phyloP scores from a whole-genome alignment of 495 filamentous ascomycete genomes.

The Penicillium longicatenatum region DNA sequence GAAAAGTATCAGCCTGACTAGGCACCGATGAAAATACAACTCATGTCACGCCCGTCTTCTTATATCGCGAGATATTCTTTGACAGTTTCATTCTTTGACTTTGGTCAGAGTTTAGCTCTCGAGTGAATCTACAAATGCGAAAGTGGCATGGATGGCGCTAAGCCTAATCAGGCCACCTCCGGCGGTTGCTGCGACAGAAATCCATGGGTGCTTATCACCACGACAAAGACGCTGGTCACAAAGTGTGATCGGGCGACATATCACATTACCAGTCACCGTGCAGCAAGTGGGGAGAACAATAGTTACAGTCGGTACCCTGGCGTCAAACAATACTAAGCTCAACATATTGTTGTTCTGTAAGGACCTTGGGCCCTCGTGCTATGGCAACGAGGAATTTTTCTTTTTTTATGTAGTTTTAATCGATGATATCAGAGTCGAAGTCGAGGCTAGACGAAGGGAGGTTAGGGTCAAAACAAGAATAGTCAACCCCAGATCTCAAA shows the following conservation, averaged over 20 bases:
- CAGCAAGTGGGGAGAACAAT: constrained; percentile 10
- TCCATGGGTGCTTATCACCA: not conserved
- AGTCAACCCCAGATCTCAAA: constrained; percentile 8
- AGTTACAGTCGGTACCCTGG: not conserved
- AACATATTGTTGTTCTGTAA: constrained; percentile 3
- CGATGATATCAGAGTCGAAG: not conserved
- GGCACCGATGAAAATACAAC: not conserved
- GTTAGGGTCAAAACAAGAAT: constrained; percentile 3
- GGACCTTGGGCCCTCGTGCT: not conserved
- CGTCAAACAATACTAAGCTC: constrained; percentile 2
- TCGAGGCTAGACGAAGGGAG: not conserved
- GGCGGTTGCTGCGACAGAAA: not conserved
- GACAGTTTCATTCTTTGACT: not conserved
- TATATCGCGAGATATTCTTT: not conserved
- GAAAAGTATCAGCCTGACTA: not conserved
- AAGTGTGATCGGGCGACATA: constrained; percentile 16
- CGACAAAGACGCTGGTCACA: constrained; percentile 1
- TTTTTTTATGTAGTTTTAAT: not conserved
- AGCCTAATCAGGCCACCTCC: not conserved
- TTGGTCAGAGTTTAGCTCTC: not conserved
- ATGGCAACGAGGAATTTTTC: not conserved
- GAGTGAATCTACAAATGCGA: not conserved
- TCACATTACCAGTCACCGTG: constrained; percentile 7
- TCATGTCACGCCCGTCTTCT: not conserved
- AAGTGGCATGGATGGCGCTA: not conserved